Conservation (phyloP, 805 yeast species). For the Suhomyces faveliae region DNA sequence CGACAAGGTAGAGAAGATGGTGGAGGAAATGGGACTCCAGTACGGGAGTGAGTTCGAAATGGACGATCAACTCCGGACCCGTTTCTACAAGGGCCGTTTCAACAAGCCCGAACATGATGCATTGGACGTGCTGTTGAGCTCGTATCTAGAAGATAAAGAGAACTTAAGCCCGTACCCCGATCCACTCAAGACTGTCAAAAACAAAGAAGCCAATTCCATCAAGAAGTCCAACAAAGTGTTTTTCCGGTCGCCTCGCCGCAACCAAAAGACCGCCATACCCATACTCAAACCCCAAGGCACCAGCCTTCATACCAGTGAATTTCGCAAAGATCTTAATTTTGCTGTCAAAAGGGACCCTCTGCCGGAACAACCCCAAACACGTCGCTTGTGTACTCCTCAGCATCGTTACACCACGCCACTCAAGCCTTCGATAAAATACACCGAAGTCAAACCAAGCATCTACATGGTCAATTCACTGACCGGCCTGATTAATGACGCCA, state of each 20-base stretch:
- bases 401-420: constrained; percentile 22
- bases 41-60: constrained; percentile 22
- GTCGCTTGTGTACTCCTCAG: constrained; percentile 45
- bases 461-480: constrained; percentile 61
- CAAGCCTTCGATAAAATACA: constrained; percentile 32
- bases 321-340: constrained; percentile 6
- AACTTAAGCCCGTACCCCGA: constrained; percentile 26
- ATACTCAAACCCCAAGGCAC: constrained; percentile 25
- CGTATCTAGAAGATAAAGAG: constrained; percentile 32
- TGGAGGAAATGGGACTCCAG: constrained; percentile 25
- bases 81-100: constrained; percentile 37
- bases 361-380: constrained; percentile 28
- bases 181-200: constrained; percentile 21
- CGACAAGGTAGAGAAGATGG: constrained; percentile 38
- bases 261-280: constrained; percentile 21
- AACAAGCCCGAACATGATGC: constrained; percentile 22
- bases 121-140: constrained; percentile 32
- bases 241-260: constrained; percentile 18
- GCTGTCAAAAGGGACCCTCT: constrained; percentile 11
- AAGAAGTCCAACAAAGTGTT: constrained; percentile 22
- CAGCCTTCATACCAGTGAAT: constrained; percentile 12
- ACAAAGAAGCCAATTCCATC: constrained; percentile 12
- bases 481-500: constrained; percentile 60
- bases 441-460: constrained; percentile 27
- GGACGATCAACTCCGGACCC: constrained; percentile 35